Evolutionary conservation across 2,329 filamentous ascomycete genomes (phyloP), one percentile per base, ranked within the genome.

Genomic region (Metarhizium rileyi): DNA sequence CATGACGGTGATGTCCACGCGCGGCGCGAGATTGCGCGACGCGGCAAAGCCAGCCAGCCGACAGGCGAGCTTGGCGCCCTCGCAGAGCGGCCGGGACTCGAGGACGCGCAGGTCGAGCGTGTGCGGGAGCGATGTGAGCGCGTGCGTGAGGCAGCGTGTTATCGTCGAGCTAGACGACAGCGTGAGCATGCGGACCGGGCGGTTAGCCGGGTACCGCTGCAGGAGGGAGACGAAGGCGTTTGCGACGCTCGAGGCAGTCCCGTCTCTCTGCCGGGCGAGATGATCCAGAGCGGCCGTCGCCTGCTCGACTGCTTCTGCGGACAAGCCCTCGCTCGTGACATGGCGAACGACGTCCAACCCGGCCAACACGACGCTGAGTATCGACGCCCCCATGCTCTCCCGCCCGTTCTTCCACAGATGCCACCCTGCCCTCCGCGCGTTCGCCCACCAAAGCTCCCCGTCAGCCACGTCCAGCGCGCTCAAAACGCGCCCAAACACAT

Each of bases 41-140:
- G 65, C 67, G 5, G 77, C 79, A 25, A 18, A 35, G 28, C 6
- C 7, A 16, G 30, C 22, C 54, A 81, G 51, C 3, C 61, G 62
- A 12, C 65, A 67, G 3, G 78, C 80, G 47, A 82, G 70, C 8
- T 70, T 73, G 4, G 77, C 77, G 7, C 83, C 84, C 63, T 87
- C 83, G 54, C 75, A 86, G 1, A 81, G 69, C 0, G 84, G 84
- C 1, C 83, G 71, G 2, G 83, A 86, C 61, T 87, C 83, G 3
- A 87, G 70, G 27, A 87, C 68, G 4, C 73, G 74, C 18, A 87
- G 62, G 46, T 82, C 73, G 8, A 85, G 59, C 25, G 4, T 25
- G 20, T 42, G 38, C 0, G 53, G 57, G 7, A 72, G 59, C 1
- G 57, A 61, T 3, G 55, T 18, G 10, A 74, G 63, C 2, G 70